Conservation (phyloP, 1,139 yeast genomes). For the Zhuliangozyma blackwelliae region DNA sequence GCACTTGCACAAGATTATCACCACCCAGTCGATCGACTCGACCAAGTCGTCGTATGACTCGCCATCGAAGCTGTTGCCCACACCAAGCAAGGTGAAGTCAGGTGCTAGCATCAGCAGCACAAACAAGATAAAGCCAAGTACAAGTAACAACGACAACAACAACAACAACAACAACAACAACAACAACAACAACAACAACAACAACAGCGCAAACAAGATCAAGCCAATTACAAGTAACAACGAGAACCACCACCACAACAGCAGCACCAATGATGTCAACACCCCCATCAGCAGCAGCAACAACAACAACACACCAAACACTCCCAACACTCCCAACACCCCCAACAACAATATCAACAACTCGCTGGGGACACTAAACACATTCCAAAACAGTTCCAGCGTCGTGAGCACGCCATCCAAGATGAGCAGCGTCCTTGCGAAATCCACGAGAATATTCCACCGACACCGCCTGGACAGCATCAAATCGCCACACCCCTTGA, state of each 20-base stretch:
- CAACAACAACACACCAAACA: too few species aligned
- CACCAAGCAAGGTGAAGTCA: constrained; percentile 1
- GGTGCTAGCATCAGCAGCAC: not conserved
- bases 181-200: constrained; percentile 4
- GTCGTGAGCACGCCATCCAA: constrained; percentile 13
- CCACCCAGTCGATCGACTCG: constrained; percentile 8
- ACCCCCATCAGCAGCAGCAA: not conserved
- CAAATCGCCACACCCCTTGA: constrained; percentile 12
- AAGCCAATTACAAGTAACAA: too few species aligned
- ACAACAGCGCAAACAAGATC: constrained; percentile 1
- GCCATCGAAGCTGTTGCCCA: not conserved
- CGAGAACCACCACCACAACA: too few species aligned
- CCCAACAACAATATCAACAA: constrained; percentile 4
- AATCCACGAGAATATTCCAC: constrained; percentile 30
- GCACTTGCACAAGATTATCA: constrained; percentile 8
- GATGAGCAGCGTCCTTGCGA: constrained; percentile 28
- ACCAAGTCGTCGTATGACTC: constrained; percentile 2
- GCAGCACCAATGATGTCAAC: not conserved
- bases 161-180: not conserved
- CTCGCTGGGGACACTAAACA: too few species aligned
- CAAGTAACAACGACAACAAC: too few species aligned
- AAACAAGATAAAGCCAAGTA: not conserved
- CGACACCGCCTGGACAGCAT: constrained; percentile 13
- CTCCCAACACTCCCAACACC: constrained; percentile 1
- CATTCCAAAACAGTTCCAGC: constrained; percentile 1